phyloP scores from a whole-genome alignment of 2,329 filamentous ascomycete species.

The Aplosporella prunicola region DNA sequence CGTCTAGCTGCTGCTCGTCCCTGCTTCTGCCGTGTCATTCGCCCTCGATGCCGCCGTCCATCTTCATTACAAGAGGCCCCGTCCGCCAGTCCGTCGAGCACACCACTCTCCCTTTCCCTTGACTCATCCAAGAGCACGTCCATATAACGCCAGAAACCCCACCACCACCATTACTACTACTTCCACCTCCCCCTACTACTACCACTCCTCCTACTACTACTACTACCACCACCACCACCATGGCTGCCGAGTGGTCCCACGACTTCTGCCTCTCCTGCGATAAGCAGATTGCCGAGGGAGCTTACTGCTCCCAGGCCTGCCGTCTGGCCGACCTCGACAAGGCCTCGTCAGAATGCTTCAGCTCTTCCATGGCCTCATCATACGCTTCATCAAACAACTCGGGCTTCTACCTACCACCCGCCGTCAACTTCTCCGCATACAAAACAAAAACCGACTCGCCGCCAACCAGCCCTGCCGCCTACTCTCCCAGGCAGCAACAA shows the following conservation, averaged over 20 bases:
- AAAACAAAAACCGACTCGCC: slow-evolving; percentile 45
- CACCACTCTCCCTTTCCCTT: no score
- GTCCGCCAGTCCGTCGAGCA: no score
- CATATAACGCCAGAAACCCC: no score
- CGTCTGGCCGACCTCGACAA: slow-evolving; percentile 79
- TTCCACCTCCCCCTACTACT: background rate
- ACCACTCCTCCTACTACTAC: background rate
- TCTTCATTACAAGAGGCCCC: no score
- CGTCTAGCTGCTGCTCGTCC: no score
- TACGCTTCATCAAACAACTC: slow-evolving; percentile 43
- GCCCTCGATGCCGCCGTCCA: no score
- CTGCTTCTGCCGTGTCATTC: no score
- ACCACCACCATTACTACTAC: background rate
- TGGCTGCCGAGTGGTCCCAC: slow-evolving; percentile 59
- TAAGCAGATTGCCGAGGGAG: slow-evolving; percentile 65
- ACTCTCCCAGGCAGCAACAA: slow-evolving; percentile 19
- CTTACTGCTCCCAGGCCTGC: slow-evolving; percentile 90
- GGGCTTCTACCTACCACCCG: slow-evolving; percentile 60
- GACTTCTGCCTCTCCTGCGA: slow-evolving; percentile 94
- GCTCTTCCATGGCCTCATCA: slow-evolving; percentile 38
- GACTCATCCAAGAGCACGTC: no score
- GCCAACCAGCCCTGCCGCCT: slow-evolving; percentile 36
- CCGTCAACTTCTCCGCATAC: slow-evolving; percentile 63
- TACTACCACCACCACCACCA: slow-evolving; percentile 13
- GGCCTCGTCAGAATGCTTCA: slow-evolving; percentile 47